Evolutionary conservation across 2,329 filamentous ascomycete species (phyloP), one percentile per base, ranked within the genome.

Genomic region (Cercospora sp.): DNA sequence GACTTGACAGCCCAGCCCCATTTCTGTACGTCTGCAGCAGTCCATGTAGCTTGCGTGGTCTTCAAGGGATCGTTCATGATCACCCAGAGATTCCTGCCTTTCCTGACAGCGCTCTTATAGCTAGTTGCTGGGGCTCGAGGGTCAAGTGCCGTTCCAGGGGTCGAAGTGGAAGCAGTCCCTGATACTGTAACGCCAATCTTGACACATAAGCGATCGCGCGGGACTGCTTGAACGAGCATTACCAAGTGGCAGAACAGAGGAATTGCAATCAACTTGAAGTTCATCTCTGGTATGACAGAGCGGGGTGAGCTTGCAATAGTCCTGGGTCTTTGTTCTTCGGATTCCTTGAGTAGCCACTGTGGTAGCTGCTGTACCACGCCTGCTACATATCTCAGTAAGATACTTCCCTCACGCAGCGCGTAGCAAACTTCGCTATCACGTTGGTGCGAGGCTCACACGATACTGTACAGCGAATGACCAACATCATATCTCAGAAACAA

Each of bases 1-100:
- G 34, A 58, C 53, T 65, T 65, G 13, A 65, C 53, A 7, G 7
- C 40, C 62, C 62, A 65, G 32, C 62, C 62, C 62, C 62, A 65
- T 57, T 59, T 65, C 51, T 26, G 24, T 2, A 59, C 26, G 40
- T 65, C 62, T 16, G 53, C n/a, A 21, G 53, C 12, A 24, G n/a
- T 18, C 62, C 62, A 65, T 28, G n/a, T 6, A 32, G 62, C 18
- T 49, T 65, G 62, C 26, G 10, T 65, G 5, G 62, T 65, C 37
- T 30, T 58, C 13, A 59, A 4, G 12, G 62, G 62, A 43, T 65
- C 53, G 21, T 65, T 18, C 18, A 65, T 28, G 13, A 49, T 26
- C 6, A 6, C 16, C 62, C 62, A 65, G 32, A 65, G 37, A 16
- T 59, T 28, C 40, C 24, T 59, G 18, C 62, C 62, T 57, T 65